These are phyloP conservation scores for Sphagnum contortum DNA, from an alignment of 225 moss, liverwort and hornwort genomes.

Conservation along the genomic window DNA sequence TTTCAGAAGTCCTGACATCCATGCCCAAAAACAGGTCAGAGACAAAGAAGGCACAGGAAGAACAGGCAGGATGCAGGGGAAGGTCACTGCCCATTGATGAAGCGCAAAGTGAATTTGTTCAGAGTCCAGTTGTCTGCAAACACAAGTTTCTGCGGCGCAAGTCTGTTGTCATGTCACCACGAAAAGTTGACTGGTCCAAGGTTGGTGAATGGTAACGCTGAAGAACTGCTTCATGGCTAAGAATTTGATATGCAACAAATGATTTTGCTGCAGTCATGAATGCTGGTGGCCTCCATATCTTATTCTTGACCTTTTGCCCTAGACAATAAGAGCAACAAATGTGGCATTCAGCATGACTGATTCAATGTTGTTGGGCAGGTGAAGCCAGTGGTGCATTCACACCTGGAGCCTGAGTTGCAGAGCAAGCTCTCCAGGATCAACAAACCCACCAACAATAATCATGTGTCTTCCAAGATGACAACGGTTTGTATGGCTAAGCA, in stretches of 20 bases:
- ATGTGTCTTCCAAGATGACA: conserved; percentile 13
- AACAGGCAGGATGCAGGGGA: conserved; percentile 1
- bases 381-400: conserved; percentile 60
- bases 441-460: conserved; percentile 22
- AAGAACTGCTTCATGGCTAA: background rate
- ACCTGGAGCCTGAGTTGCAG: conserved; percentile 54
- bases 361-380: conserved; percentile 17
- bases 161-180: conserved; percentile 48
- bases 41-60: background rate
- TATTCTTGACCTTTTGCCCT: no score
- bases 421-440: conserved; percentile 36
- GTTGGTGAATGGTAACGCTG: conserved; percentile 9
- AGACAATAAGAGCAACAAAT: no score
- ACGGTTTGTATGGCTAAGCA: conserved; percentile 5
- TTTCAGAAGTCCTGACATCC: background rate
- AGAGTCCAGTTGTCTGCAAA: no score
- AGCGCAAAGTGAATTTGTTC: no score
- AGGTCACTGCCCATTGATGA: no score
- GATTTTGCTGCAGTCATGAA: no score
- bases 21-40: background rate
- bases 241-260: no score
- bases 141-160: conserved; percentile 32
- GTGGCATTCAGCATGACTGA: no score
- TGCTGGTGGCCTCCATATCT: no score
- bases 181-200: conserved; percentile 69